These are phyloP conservation scores for Aspergillus novoparasiticus DNA, from an alignment of 2,329 filamentous ascomycete species.

Conservation along the genomic window DNA sequence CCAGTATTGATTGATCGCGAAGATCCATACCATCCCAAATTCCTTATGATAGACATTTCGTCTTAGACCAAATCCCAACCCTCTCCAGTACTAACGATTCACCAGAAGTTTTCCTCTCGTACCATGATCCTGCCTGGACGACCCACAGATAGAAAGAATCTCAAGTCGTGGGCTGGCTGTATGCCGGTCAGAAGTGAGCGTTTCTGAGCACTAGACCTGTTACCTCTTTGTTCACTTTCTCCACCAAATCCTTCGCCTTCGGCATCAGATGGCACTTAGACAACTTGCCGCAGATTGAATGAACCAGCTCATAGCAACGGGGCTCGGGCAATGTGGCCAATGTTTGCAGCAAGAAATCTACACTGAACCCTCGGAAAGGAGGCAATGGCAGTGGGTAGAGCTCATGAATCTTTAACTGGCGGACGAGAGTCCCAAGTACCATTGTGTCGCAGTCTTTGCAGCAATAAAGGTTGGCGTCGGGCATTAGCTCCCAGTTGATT, in stretches of 20 bases:
- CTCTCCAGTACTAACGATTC: not conserved
- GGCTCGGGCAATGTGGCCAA: not conserved
- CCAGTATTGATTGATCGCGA: not conserved
- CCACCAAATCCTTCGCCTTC: not conserved
- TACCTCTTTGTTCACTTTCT: not conserved
- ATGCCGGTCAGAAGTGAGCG: not conserved
- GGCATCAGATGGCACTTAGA: slow-evolving; percentile 5
- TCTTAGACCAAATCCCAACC: not conserved
- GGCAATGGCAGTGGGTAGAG: slow-evolving; percentile 7
- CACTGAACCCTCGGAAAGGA: not conserved
- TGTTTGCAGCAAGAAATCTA: not conserved
- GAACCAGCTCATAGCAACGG: slow-evolving; percentile 6
- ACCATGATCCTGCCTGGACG: not conserved
- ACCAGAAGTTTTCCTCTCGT: not conserved
- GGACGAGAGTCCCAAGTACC: not conserved
- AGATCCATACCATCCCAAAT: not conserved
- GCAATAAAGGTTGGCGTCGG: not conserved
- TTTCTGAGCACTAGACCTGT: not conserved
- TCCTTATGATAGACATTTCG: not conserved
- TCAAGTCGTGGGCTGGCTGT: not conserved
- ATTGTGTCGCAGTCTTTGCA: slow-evolving; percentile 7
- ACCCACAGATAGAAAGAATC: not conserved
- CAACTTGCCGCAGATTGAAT: not conserved
- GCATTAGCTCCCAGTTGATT: not conserved
- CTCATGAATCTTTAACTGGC: not conserved